Conservation (phyloP, 1,139 yeast genomes). For the Eremothecium cymbalariae region DNA sequence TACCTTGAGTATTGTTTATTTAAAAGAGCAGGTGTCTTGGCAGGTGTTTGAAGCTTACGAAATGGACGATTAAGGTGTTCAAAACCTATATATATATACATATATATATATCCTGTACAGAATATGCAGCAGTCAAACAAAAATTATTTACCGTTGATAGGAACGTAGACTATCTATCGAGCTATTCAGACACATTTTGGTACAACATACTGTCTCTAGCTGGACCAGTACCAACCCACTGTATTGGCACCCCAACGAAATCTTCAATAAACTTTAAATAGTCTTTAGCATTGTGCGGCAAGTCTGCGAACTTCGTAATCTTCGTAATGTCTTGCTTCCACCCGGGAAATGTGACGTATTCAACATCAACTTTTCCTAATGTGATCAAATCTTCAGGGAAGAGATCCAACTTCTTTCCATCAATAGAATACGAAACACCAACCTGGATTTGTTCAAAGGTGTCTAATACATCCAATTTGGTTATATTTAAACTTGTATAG, state of each 20-base stretch:
- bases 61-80: neutral
- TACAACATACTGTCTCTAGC: conserved; percentile 78
- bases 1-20: conserved; percentile 29
- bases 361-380: conserved; percentile 83
- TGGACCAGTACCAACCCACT: conserved; percentile 99
- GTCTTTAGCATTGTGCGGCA: conserved; percentile 80
- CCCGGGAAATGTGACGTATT: conserved; percentile 84
- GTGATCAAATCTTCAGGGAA: conserved; percentile 90
- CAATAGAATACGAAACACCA: conserved; percentile 70
- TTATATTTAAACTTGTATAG: conserved; percentile 86
- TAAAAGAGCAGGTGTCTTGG: conserved; percentile 14
- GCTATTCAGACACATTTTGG: too few species aligned
- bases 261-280: conserved; percentile 83
- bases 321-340: conserved; percentile 84
- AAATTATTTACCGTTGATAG: too few species aligned
- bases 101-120: conserved; percentile 2
- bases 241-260: conserved; percentile 71
- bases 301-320: conserved; percentile 58
- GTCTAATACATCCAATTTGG: conserved; percentile 92
- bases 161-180: too few species aligned
- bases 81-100: too few species aligned
- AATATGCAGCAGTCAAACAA: too few species aligned
- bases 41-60: too few species aligned
- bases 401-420: conserved; percentile 63
- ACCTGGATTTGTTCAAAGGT: conserved; percentile 79